Conservation (phyloP, 1,284 basidiomycete genomes). For the Papiliotrema flavescens region DNA sequence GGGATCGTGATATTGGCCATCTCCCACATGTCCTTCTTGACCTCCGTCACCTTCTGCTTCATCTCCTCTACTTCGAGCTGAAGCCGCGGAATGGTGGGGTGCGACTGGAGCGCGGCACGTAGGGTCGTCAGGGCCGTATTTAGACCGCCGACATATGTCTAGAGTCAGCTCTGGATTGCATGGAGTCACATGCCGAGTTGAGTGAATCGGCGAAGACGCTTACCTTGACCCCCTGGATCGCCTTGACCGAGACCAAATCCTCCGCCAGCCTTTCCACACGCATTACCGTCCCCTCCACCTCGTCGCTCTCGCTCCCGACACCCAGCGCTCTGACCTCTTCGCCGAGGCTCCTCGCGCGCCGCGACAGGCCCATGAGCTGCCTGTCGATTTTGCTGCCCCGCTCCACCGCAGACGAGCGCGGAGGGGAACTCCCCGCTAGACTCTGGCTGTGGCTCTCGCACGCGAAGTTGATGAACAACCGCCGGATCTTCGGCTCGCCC, state of each 20-base stretch:
- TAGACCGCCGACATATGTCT: conserved; percentile 34
- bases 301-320: conserved; percentile 19
- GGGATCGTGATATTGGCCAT: conserved; percentile 5
- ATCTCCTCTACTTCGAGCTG: conserved; percentile 3
- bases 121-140: conserved; percentile 26
- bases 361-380: conserved; percentile 28
- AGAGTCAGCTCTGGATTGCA: background rate
- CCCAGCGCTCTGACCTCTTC: conserved; percentile 21
- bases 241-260: conserved; percentile 22
- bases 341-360: conserved; percentile 23
- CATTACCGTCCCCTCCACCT: conserved; percentile 19
- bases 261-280: conserved; percentile 16
- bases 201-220: conserved; percentile 7
- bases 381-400: conserved; percentile 10
- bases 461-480: conserved; percentile 35
- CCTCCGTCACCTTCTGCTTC: background rate
- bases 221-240: conserved; percentile 30
- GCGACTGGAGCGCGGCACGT: conserved; percentile 9
- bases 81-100: conserved; percentile 25
- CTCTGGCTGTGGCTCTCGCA: conserved; percentile 9
- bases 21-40: background rate
- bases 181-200: no score
- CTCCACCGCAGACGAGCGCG: background rate
- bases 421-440: background rate
- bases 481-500: conserved; percentile 28